phyloP scores from a whole-genome alignment of 768 basidiomycete genomes.

The Rhizopogon vinicolor region DNA sequence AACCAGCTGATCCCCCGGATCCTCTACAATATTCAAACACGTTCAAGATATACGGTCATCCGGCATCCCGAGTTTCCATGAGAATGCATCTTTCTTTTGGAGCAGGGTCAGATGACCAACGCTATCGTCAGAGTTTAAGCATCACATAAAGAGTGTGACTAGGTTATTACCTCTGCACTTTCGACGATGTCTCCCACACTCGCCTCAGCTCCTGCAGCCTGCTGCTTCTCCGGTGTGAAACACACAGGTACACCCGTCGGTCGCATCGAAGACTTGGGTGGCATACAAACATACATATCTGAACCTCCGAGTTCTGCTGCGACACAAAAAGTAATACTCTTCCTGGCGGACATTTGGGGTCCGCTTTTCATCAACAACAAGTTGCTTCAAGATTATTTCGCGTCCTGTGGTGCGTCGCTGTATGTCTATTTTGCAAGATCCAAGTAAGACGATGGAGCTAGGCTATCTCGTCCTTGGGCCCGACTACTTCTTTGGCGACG shows the following conservation, averaged over 20 bases:
- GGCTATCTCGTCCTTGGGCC: constrained; percentile 55
- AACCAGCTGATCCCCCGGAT: too few relatives aligned
- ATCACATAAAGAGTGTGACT: background rate
- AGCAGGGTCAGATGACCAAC: background rate
- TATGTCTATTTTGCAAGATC: background rate
- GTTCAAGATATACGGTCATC: too few relatives aligned
- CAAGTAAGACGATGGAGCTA: constrained; percentile 13
- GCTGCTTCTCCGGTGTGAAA: constrained; percentile 43
- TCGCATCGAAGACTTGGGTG: constrained; percentile 35
- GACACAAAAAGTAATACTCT: constrained; percentile 43
- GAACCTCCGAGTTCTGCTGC: constrained; percentile 30
- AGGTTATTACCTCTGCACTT: background rate
- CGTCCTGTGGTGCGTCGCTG: constrained; percentile 44
- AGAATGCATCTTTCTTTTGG: too few relatives aligned
- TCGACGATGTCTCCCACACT: constrained; percentile 15
- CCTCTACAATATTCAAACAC: too few relatives aligned
- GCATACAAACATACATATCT: constrained; percentile 46
- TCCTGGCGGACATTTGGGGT: constrained; percentile 52
- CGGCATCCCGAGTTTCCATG: background rate
- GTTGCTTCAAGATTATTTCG: constrained; percentile 58
- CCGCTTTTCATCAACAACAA: constrained; percentile 51
- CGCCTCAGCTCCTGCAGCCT: constrained; percentile 39
- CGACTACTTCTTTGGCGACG: constrained; percentile 57
- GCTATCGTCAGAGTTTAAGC: background rate
- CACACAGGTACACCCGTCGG: constrained; percentile 44